Evolutionary conservation across 1,284 basidiomycete genomes (phyloP), one percentile per base, ranked within the genome.

Genomic region (Apiotrichum brassicae): DNA sequence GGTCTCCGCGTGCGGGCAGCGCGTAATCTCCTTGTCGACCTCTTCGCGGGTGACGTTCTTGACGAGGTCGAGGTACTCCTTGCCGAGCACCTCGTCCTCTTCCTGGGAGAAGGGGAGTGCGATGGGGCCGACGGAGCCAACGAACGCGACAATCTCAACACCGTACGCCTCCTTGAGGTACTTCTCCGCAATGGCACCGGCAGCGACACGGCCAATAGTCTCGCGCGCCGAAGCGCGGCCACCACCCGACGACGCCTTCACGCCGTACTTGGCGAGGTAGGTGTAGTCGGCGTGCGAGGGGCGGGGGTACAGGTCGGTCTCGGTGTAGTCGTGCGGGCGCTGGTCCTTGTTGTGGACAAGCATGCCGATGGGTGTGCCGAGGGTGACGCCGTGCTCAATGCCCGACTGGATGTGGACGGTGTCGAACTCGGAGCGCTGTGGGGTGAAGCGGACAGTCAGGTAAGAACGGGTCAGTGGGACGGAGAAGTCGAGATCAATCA

Each of bases 271-370:
- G 64, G 92, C 85, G 47, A 98, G 82, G 75, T 99, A 99, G 26
- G 95, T 98, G 75, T 87, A 97, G 73, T 99, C 95, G 44, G 95
- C 95, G 69, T 99, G 95, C 60, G 87, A 91, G 18, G 95, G 95
- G 25, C 95, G 85, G 34, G 95, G 95, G 77, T 91, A 98, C 51
- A 92, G 78, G 70, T 98, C 94, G 1, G 94, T 98, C 77, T 97
- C 95, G 62, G 91, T 86, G 76, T 99, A 99, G 75, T 99, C 95
- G 70, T 97, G 86, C 19, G 95, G 95, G 38, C 95, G 81, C 69
- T 99, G 95, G 73, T 99, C 95, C 76, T 97, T 92, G 75, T 99
- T 99, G 67, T 84, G 89, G 32, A 99, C 92, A 49, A 97, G 79
- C 41, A 99, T 82, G 6, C 85, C 91, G 64, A 99, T 95, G 23